A percentile compares a stretch with the other conserved stretches of the same genome.
phyloP scores from a whole-genome alignment of 2,329 filamentous ascomycete species.

The Cladophialophora yegresii region DNA sequence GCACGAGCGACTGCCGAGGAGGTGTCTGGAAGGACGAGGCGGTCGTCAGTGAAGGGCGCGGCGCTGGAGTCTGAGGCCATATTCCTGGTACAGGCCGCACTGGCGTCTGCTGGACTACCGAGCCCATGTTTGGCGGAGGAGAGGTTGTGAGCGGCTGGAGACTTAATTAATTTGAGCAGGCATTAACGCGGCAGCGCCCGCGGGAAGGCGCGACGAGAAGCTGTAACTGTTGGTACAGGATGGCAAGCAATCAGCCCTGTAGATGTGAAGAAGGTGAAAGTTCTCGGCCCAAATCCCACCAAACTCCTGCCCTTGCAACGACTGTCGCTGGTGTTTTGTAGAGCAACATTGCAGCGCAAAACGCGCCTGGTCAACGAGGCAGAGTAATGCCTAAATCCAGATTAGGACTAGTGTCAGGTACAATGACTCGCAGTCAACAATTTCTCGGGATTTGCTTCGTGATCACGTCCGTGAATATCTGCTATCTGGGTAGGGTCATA shows the following conservation, averaged over 20 bases:
- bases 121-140: slow-evolving; percentile 41
- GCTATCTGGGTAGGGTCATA: not conserved
- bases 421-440: slow-evolving; percentile 14
- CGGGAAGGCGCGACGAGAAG: not conserved
- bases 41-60: slow-evolving; percentile 43
- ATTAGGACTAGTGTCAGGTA: slow-evolving; percentile 11
- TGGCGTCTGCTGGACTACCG: slow-evolving; percentile 43
- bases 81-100: slow-evolving; percentile 47
- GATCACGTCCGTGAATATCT: not conserved
- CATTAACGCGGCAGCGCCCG: slow-evolving; percentile 19
- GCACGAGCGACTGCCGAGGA: slow-evolving; percentile 30
- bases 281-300: not conserved
- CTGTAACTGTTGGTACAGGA: not conserved
- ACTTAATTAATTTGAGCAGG: slow-evolving; percentile 17
- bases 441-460: not conserved
- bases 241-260: not conserved
- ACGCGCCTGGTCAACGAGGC: slow-evolving; percentile 6
- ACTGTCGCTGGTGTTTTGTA: not conserved
- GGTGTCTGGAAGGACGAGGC: slow-evolving; percentile 42
- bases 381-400: slow-evolving; percentile 3
- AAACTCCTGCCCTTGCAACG: not conserved
- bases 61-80: slow-evolving; percentile 47
- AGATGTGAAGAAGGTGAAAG: slow-evolving; percentile 3
- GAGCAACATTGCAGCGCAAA: not conserved
- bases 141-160: slow-evolving; percentile 15